These are phyloP conservation scores for Hemisphaericaspora xylofermentans DNA, from an alignment of 1,139 yeast genomes.

Conservation along the genomic window DNA sequence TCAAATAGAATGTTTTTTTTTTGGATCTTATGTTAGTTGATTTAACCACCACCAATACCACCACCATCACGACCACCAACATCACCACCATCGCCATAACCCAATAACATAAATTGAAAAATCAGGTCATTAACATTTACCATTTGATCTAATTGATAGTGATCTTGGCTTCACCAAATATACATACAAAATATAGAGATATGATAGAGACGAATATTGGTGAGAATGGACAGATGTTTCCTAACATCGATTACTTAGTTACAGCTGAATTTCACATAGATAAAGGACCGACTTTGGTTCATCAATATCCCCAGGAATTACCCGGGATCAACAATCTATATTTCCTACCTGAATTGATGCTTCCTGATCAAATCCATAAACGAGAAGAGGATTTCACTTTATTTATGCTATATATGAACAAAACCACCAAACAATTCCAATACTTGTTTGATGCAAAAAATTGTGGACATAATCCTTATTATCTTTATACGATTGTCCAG, in stretches of 20 bases:
- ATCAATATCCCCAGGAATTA: constrained; percentile 48
- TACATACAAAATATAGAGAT: too few relatives aligned
- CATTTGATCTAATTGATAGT: too few relatives aligned
- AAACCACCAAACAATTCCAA: constrained; percentile 40
- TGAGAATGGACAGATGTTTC: constrained; percentile 2
- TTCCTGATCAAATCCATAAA: constrained; percentile 63
- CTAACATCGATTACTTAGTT: constrained; percentile 44
- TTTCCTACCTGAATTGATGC: constrained; percentile 56
- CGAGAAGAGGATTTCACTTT: constrained; percentile 61
- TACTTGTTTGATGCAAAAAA: constrained; percentile 31
- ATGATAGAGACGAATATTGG: not conserved
- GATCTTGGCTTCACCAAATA: not conserved
- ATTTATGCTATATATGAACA: constrained; percentile 48
- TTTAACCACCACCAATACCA: too few relatives aligned
- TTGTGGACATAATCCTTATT: constrained; percentile 47
- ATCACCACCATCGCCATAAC: too few relatives aligned
- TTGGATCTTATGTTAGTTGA: too few relatives aligned
- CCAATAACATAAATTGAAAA: too few relatives aligned
- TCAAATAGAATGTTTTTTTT: too few relatives aligned
- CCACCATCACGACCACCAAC: too few relatives aligned
- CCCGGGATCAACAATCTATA: constrained; percentile 44
- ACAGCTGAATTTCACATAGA: constrained; percentile 61
- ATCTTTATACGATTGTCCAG: constrained; percentile 55
- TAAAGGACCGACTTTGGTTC: constrained; percentile 51
- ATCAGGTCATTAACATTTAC: too few relatives aligned